Conservation (phyloP, 345 rosid species). For the Salix suchowensis region DNA sequence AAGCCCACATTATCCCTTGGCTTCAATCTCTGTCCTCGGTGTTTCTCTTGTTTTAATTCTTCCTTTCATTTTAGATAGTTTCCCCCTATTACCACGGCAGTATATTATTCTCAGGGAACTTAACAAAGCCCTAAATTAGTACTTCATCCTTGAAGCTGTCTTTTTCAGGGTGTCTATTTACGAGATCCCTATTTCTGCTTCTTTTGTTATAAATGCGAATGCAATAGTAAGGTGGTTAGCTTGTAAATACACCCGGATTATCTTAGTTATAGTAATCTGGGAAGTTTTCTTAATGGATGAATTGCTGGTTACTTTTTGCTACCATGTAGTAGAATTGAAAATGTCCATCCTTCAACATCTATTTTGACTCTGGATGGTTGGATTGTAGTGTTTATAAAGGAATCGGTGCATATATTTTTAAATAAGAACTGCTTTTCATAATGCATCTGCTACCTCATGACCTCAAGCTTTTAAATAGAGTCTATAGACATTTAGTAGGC, state of each 20-base stretch:
- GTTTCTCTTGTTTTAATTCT: not conserved
- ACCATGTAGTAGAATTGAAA: not conserved
- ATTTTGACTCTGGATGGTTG: not conserved
- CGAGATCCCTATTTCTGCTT: not conserved
- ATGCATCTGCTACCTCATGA: not conserved
- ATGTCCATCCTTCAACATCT: not conserved
- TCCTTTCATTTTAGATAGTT: not conserved
- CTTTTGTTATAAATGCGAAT: not conserved
- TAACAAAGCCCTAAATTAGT: not conserved
- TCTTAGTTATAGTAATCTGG: not conserved
- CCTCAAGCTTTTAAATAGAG: not conserved
- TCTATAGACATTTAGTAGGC: not conserved
- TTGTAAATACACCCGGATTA: not conserved
- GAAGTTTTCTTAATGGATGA: not conserved
- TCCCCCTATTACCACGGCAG: not conserved
- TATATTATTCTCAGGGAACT: not conserved
- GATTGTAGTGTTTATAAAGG: not conserved
- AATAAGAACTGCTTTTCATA: no score
- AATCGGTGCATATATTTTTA: no score
- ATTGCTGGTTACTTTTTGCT: not conserved
- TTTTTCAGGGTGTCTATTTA: not conserved
- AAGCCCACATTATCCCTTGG: no score
- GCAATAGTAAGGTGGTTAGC: not conserved
- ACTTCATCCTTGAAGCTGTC: not conserved
- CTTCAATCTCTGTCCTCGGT: no score